These are phyloP conservation scores for Alloteropsis angusta DNA, from an alignment of 202 grass and related monocot species.

Conservation along the genomic window DNA sequence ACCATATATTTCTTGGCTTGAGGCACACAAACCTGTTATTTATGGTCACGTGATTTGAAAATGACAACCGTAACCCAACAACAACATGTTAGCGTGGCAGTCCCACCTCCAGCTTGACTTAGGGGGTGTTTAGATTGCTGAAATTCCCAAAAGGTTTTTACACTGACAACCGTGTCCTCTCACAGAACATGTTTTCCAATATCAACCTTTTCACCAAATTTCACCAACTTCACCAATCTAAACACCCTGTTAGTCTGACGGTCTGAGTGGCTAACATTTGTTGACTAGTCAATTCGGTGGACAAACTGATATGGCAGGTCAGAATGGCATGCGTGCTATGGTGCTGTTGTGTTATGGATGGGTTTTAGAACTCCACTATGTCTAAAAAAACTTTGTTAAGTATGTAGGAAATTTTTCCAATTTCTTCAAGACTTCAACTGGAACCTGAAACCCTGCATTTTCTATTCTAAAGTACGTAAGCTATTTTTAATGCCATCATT, in stretches of 20 bases:
- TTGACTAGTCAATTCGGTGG: neutral
- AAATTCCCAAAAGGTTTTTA: no score
- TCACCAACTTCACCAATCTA: no score
- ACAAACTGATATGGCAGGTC: neutral
- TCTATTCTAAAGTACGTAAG: neutral
- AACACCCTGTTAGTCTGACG: no score
- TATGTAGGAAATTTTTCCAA: neutral
- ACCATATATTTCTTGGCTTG: neutral
- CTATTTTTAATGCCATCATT: neutral
- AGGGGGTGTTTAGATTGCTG: no score
- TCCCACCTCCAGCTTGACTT: neutral
- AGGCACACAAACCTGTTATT: no score
- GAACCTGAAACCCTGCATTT: neutral
- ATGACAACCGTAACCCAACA: no score
- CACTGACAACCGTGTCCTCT: no score
- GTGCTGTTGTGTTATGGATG: neutral
- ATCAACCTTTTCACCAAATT: no score
- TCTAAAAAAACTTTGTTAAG: neutral
- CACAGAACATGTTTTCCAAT: no score
- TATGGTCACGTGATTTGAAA: no score
- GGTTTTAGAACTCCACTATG: neutral
- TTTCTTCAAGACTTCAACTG: neutral
- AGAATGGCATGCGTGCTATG: neutral
- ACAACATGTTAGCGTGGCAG: neutral
- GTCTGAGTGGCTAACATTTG: neutral